These are phyloP conservation scores for Yamagishiella unicocca DNA, from an alignment of 139 green algal species.

Conservation along the genomic window DNA sequence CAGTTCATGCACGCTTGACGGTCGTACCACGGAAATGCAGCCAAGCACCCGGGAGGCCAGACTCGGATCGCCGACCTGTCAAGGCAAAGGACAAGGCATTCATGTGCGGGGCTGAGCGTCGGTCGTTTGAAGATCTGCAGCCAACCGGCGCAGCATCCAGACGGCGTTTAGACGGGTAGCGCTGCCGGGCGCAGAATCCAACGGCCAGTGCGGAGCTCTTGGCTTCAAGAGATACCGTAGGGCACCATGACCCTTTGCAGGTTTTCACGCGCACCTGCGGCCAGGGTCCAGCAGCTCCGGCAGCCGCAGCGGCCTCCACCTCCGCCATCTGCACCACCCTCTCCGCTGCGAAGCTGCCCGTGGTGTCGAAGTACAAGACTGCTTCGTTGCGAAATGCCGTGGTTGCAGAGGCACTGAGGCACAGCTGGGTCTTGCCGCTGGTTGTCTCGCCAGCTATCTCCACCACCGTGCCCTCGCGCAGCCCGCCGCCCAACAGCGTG, in stretches of 20 bases:
- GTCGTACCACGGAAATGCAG: constrained; percentile 30
- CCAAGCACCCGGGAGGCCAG: not conserved
- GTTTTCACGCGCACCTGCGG: constrained; percentile 10
- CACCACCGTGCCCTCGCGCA: constrained; percentile 60
- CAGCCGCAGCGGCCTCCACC: not conserved
- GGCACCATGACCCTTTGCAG: too few relatives aligned
- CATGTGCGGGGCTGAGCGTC: too few relatives aligned
- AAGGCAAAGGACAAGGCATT: too few relatives aligned
- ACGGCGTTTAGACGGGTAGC: too few relatives aligned
- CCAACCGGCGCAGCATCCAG: too few relatives aligned
- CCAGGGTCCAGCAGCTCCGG: not conserved
- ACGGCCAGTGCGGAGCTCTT: too few relatives aligned
- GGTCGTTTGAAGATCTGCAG: too few relatives aligned
- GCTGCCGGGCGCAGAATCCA: too few relatives aligned
- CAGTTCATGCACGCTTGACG: constrained; percentile 36
- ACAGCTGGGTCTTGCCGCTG: constrained; percentile 77
- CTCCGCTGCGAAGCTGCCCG: constrained; percentile 54
- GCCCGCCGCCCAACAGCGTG: constrained; percentile 61
- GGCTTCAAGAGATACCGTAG: too few relatives aligned
- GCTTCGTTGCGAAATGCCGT: constrained; percentile 51
- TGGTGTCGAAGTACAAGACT: constrained; percentile 70
- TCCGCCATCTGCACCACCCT: constrained; percentile 30
- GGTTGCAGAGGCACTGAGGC: constrained; percentile 51
- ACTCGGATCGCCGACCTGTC: not conserved
- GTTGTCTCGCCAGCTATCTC: constrained; percentile 67